phyloP scores from a whole-genome alignment of 305 asterid genomes.

The Fraxinus baroniana region DNA sequence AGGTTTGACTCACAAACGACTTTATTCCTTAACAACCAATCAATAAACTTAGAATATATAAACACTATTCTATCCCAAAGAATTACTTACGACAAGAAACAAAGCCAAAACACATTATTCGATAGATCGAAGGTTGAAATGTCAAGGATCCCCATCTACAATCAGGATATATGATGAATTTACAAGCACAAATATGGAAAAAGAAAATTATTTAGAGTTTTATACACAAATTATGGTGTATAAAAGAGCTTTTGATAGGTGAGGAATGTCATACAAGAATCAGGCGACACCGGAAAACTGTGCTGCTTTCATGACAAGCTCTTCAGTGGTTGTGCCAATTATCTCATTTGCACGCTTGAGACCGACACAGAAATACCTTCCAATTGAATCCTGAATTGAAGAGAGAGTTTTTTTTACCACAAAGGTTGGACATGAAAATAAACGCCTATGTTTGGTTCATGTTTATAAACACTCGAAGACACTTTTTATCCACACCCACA shows the following conservation, averaged over 20 bases:
- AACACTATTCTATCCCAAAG: background rate
- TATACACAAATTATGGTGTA: background rate
- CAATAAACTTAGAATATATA: background rate
- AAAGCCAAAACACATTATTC: background rate
- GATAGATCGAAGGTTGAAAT: background rate
- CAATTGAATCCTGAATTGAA: conserved; percentile 67
- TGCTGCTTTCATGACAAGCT: conserved; percentile 83
- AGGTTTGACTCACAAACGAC: too few species aligned
- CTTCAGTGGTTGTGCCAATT: conserved; percentile 94
- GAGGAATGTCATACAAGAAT: conserved; percentile 13
- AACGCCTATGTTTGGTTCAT: background rate
- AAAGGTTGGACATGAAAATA: background rate
- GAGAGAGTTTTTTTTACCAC: background rate
- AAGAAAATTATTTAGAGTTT: background rate
- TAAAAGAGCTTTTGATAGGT: background rate
- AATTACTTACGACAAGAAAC: background rate
- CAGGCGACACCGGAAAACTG: conserved; percentile 49
- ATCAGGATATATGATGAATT: background rate
- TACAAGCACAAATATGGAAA: background rate
- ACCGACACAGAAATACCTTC: conserved; percentile 85
- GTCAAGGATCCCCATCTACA: background rate
- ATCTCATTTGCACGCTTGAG: conserved; percentile 97
- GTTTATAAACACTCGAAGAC: background rate
- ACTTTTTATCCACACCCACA: background rate
- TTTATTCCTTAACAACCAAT: too few species aligned